Evolutionary conservation across 108 stramenopile genomes (phyloP).

Genomic region (Skeletonema menzelii): DNA sequence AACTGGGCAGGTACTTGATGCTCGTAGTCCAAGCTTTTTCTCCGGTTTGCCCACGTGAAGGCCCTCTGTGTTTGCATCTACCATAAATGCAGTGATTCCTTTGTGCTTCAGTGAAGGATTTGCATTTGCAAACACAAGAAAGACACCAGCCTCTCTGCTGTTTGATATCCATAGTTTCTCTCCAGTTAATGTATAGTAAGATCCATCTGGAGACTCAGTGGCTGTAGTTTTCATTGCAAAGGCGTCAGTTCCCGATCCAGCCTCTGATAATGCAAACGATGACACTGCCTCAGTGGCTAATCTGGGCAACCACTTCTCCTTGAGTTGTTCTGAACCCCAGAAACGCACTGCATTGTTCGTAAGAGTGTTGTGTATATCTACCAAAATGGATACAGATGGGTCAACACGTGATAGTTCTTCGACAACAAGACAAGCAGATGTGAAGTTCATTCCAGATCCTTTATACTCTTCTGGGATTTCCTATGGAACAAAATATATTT

Average conservation of each 20-base stretch:
- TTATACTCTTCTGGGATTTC: conserved; percentile 83
- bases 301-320: conserved; percentile 83
- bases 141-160: conserved; percentile 85
- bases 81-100: conserved; percentile 95
- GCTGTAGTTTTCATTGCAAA: conserved; percentile 93
- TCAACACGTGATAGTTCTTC: conserved; percentile 94
- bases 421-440: conserved; percentile 86
- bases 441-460: conserved; percentile 88
- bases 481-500: background rate
- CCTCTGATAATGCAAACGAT: conserved; percentile 91
- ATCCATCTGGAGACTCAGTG: conserved; percentile 60
- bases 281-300: conserved; percentile 86
- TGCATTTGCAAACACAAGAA: conserved; percentile 92
- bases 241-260: conserved; percentile 90
- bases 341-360: conserved; percentile 92
- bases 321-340: conserved; percentile 81
- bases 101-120: conserved; percentile 85
- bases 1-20: conserved; percentile 91
- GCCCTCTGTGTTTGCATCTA: conserved; percentile 81
- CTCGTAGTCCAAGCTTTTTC: conserved; percentile 90
- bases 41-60: conserved; percentile 86
- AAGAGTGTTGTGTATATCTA: conserved; percentile 97
- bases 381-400: conserved; percentile 88
- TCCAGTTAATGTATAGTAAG: conserved; percentile 87
- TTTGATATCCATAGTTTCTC: conserved; percentile 95